phyloP scores from a whole-genome alignment of 768 basidiomycete species.

The Lenzites betulinus region DNA sequence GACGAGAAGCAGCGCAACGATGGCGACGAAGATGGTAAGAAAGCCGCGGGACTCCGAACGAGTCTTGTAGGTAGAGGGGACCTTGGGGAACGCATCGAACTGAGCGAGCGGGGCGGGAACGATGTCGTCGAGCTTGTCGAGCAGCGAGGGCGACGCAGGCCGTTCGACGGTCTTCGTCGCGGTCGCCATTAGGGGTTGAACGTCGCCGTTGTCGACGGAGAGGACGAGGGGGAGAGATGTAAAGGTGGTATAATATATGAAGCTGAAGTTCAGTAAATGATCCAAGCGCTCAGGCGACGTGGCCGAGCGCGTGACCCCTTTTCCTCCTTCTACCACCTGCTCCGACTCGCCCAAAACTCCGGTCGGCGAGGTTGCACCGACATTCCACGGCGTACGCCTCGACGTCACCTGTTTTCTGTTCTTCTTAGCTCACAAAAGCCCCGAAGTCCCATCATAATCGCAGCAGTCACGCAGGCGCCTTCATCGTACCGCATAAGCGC shows the following conservation, averaged over 20 bases:
- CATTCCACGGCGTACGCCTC: background rate
- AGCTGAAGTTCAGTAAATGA: background rate
- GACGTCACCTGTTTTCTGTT: too few relatives aligned
- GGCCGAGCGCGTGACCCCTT: slow-evolving; percentile 12
- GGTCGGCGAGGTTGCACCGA: slow-evolving; percentile 16
- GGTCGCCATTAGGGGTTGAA: slow-evolving; percentile 7
- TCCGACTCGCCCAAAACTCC: slow-evolving; percentile 7
- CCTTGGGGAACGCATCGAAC: slow-evolving; percentile 88
- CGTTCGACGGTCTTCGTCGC: slow-evolving; percentile 17
- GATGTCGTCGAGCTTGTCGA: slow-evolving; percentile 64
- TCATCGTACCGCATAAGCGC: too few relatives aligned
- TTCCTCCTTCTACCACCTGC: slow-evolving; percentile 1
- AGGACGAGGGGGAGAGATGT: slow-evolving; percentile 7
- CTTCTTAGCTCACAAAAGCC: too few relatives aligned
- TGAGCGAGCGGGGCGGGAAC: slow-evolving; percentile 66
- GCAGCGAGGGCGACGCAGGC: slow-evolving; percentile 36
- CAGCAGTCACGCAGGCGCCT: too few relatives aligned
- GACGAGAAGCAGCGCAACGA: slow-evolving; percentile 71
- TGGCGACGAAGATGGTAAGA: slow-evolving; percentile 69
- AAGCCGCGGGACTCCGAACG: slow-evolving; percentile 81
- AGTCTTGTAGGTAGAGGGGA: slow-evolving; percentile 78
- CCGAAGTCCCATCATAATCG: too few relatives aligned
- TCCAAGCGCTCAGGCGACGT: slow-evolving; percentile 18
- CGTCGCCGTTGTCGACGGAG: slow-evolving; percentile 11
- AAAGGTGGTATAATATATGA: too few relatives aligned